Base-by-base conservation (phyloP, 2,329 filamentous ascomycete genomes). In the Juglanconis juglandina region DNA sequence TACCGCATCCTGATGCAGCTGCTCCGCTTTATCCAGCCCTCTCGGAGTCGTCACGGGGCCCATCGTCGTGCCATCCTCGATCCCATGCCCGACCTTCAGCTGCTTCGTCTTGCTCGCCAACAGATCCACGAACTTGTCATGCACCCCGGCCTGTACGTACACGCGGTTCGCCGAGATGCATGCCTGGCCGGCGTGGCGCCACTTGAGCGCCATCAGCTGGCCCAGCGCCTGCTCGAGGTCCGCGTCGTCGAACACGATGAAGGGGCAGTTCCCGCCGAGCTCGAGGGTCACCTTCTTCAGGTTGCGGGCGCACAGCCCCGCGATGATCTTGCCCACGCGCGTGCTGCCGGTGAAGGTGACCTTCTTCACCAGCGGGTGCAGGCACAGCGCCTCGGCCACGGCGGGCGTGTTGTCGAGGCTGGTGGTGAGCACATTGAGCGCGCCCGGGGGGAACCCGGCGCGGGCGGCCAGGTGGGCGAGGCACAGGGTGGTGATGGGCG, bases 311-410 rank as follows among this genome's bases (percentile, higher is more conserved):
- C 86, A 87, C 11, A 82, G 79, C 2, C 79, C 75, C 1, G 87
- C 85, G 46, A 92, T 81, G 64, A 89, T 86, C 44, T 85, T 83
- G 4, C 91, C 91, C 0, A 92, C 84, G 0, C 77, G 74, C 0
- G 90, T 91, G 67, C 84, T 87, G 17, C 91, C 91, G 0, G 90
- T 94, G 67, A 94, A 95, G 59, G 88, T 89, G 58, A 94, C 79
- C 71, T 92, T 92, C 54, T 76, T 77, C 0, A 81, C 75, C 0
- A 73, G 60, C 0, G 73, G 73, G 60, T 81, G 78, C 34, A 74
- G 72, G 63, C 78, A 81, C 1, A 82, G 73, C 0, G 75, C 74
- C 68, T 80, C 79, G 11, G 76, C 77, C 2, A 82, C 70, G 1
- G 67, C 57, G 0, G 79, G 79, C 0, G 79, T 81, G 53, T 78